Base-by-base conservation (phyloP, 345 rosid genomes). In the Eucalyptus lansdowneana region DNA sequence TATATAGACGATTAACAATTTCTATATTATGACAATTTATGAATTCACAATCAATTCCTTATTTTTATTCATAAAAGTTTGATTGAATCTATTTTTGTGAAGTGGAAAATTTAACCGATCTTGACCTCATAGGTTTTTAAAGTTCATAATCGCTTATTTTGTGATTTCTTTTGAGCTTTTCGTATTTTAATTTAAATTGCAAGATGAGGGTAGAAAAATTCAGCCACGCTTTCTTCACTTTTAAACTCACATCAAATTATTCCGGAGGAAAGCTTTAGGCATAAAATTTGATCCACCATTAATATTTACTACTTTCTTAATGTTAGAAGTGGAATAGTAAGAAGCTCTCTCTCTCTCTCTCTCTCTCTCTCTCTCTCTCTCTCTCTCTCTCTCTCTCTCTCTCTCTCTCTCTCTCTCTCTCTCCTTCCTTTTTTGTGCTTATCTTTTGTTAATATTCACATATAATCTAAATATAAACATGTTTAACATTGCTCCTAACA, bases 311-410 rank as follows among this genome's bases (percentile, higher is more conserved):
- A 56, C 62, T 24, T 56, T 56, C 29, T 24, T 56, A 24, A 56
- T 56, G 62, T 22, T 4, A 56, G 29, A 56, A 56, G 62, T 24
- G 6, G 6, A 56, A 24, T 56, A 56, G 29, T 24, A 56, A 24
- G 0, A 24, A 22, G 6, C 0, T 56, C 12, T 56, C 56, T 53
- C 1, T 51, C 3, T 50, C 22, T 51, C 0, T 51, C 22, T 51
- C 54, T 50, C 53, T 15, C 21, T 7, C 24, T 1, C 25, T n/a
- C n/a, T n/a, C 0, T 56, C 12, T 56, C 56, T 53, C 1, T 51
- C 3, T 50, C 22, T 51, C 0, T 51, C 22, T 51, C 54, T 50
- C 53, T 15, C 21, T 7, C 24, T 1, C 25, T n/a, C 0, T 56
- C 12, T 56, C 56, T 53, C 1, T 51, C 3, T 50, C 22, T 51